Evolutionary conservation across 768 basidiomycete genomes (phyloP), one percentile per base, ranked within the genome.

Genomic region (Auriscalpium orientale): DNA sequence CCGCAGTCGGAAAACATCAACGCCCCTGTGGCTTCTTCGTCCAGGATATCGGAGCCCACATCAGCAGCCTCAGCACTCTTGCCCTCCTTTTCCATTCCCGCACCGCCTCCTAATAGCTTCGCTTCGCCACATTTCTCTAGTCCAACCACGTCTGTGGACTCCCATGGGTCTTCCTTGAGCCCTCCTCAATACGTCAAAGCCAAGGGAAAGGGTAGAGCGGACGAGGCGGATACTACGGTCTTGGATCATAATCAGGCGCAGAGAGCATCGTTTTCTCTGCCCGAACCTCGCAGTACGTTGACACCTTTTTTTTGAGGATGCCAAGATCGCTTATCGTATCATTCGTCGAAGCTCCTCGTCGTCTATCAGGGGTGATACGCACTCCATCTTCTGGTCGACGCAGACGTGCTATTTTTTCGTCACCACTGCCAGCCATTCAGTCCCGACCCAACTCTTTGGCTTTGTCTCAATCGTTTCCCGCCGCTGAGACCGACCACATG

Each of bases 321-420:
- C 20, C 36, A 37, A 36, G 28, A 57, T 66, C 63, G 43, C 51
- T 18, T 33, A 52, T 11, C n/a, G n/a, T 33, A 49, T 46, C 8
- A 37, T 11, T 4, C 56, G n/a, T n/a, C n/a, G n/a, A n/a, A 71
- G 69, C 67, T 45, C 58, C 67, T 18, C 65, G 62, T 44, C 66
- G 61, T 38, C 52, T 58, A 2, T 70, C 68, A 10, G 66, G 68
- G 18, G 74, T 80, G 8, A 78, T 79, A 15, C 78, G 78, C 57
- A 83, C 86, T 0, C 88, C 89, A 0, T 87, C 88, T 1, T 86
- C 87, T 6, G 89, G 79, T 63, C 78, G 81, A 58, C 81, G 82
- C 58, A 90, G 90, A 67, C 82, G 88, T 56, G 83, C 83, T 10
- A 79, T 82, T 33, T 66, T 88, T 38, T 81, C 83, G 4, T 67